Evolutionary conservation across 257 asterid genomes (phyloP).

Genomic region (Solanum paucissectum): DNA sequence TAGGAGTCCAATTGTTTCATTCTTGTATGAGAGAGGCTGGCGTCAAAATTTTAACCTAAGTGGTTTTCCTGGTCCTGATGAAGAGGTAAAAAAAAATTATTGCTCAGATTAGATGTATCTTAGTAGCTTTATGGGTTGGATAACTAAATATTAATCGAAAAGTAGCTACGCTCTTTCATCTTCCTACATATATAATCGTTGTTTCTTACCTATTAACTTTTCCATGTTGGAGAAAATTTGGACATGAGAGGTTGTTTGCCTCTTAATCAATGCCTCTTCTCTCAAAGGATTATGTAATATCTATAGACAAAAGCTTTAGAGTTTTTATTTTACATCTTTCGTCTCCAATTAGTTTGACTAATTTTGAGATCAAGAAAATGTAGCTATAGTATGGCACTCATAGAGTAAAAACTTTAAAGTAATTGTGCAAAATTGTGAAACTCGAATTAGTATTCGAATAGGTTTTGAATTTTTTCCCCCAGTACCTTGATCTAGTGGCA

Average conservation of each 20-base stretch:
- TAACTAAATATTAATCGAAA: background rate
- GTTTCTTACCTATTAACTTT: background rate
- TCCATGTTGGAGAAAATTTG: background rate
- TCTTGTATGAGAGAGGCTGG: conserved; percentile 96
- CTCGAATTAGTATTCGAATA: background rate
- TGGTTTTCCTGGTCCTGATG: background rate
- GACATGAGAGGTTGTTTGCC: background rate
- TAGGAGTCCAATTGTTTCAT: conserved; percentile 96
- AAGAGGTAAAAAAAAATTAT: background rate
- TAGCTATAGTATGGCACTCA: background rate
- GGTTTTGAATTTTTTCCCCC: background rate
- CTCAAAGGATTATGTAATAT: background rate
- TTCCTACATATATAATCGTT: background rate
- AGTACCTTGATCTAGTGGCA: background rate
- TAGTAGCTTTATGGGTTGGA: background rate
- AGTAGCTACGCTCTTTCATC: background rate
- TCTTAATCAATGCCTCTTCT: background rate
- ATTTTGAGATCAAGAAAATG: background rate
- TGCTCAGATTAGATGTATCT: background rate
- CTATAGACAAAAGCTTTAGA: background rate
- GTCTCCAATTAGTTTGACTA: background rate
- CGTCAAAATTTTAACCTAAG: conserved; percentile 66
- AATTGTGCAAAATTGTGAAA: background rate
- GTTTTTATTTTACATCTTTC: background rate
- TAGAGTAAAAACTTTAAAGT: background rate